Percentiles rank a stretch among this genome's conserved stretches.
phyloP scores from a whole-genome alignment of 306 rosid genomes.

The Astragalus membranaceus region DNA sequence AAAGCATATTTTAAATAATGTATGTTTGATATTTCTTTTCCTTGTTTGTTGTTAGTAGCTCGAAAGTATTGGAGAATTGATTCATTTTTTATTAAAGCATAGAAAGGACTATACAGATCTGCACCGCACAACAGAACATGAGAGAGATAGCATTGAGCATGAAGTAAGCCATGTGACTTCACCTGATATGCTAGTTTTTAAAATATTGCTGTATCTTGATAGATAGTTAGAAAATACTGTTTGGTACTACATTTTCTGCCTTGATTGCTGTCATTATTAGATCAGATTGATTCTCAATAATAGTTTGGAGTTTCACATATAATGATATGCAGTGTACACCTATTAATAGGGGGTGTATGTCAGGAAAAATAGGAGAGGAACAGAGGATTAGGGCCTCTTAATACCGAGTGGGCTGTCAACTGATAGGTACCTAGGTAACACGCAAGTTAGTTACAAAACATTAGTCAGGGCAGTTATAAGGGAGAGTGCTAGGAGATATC shows the following conservation, averaged over 20 bases:
- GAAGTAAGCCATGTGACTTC: conserved; percentile 54
- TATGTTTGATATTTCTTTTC: conserved; percentile 3
- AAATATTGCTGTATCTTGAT: not conserved
- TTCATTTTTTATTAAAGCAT: conserved; percentile 73
- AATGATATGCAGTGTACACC: no score
- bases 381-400: no score
- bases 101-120: conserved; percentile 87
- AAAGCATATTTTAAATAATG: conserved; percentile 25
- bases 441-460: no score
- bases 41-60: conserved; percentile 43
- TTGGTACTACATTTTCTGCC: no score
- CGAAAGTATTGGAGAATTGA: conserved; percentile 75
- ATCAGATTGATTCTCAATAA: conserved; percentile 4
- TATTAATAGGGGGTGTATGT: no score
- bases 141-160: conserved; percentile 94
- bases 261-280: not conserved
- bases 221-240: conserved; percentile 9
- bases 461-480: no score
- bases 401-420: no score
- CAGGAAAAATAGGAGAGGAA: no score
- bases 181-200: conserved; percentile 18
- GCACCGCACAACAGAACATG: conserved; percentile 88
- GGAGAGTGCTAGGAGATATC: no score
- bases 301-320: not conserved
- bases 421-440: no score